A percentile compares a stretch with the other conserved stretches of the same genome.
Conservation (phyloP, 495 filamentous ascomycete genomes). For the Penicillium coffeae region DNA sequence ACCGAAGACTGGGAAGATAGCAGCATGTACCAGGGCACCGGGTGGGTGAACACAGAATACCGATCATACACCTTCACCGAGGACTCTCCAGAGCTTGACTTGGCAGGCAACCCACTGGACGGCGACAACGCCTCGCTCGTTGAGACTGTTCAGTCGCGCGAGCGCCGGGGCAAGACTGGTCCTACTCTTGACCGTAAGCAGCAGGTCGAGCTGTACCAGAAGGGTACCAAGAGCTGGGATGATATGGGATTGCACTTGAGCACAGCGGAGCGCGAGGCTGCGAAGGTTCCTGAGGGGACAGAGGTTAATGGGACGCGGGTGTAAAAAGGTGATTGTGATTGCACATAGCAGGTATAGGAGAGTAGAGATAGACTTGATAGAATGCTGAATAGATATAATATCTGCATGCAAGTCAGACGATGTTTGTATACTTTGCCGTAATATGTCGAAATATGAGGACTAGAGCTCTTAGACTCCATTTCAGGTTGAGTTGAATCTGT, state of each 20-base stretch:
- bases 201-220: constrained; percentile 38
- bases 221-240: constrained; percentile 42
- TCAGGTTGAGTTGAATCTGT: no score
- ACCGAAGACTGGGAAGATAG: constrained; percentile 77
- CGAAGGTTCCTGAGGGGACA: constrained; percentile 33
- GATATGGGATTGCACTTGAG: constrained; percentile 31
- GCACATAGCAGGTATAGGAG: constrained; percentile 10
- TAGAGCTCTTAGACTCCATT: no score
- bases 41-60: constrained; percentile 82
- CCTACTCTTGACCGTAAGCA: constrained; percentile 32
- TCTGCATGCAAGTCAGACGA: no score
- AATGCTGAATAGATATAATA: no score
- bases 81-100: constrained; percentile 29
- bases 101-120: constrained; percentile 37
- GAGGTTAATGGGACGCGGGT: constrained; percentile 34
- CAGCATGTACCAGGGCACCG: constrained; percentile 59
- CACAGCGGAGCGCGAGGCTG: constrained; percentile 35
- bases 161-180: constrained; percentile 50
- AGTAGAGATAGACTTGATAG: constrained; percentile 13
- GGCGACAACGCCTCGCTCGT: constrained; percentile 58
- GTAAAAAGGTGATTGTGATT: constrained; percentile 4
- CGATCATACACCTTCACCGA: constrained; percentile 69
- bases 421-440: no score
- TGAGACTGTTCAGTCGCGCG: constrained; percentile 58
- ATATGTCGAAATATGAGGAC: no score